Evolutionary conservation across 2,329 filamentous ascomycete genomes (phyloP).

Genomic region (Calycina marina): DNA sequence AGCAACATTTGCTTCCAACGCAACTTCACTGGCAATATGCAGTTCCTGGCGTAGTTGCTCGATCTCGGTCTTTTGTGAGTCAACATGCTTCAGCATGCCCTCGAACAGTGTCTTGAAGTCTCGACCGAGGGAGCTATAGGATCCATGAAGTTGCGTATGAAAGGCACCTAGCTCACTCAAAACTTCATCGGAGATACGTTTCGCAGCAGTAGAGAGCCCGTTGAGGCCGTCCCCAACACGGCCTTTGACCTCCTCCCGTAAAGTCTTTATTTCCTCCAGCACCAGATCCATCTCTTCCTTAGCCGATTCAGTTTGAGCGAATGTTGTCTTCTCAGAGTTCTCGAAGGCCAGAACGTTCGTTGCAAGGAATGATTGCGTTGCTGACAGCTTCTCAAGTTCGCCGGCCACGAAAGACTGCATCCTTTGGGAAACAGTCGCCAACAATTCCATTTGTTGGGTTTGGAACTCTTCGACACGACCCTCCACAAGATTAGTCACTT

Average conservation of each 20-base stretch:
- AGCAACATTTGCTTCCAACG: constrained; percentile 52
- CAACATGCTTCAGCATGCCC: constrained; percentile 59
- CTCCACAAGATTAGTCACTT: constrained; percentile 67
- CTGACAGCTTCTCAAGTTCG: constrained; percentile 57
- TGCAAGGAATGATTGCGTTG: constrained; percentile 56
- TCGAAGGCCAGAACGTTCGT: constrained; percentile 55
- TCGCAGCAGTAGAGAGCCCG: constrained; percentile 68
- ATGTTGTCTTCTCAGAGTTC: constrained; percentile 51
- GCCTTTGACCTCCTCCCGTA: constrained; percentile 76
- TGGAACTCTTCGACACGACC: constrained; percentile 59
- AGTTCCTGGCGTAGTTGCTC: constrained; percentile 60
- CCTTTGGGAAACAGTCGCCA: constrained; percentile 50
- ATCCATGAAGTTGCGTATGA: constrained; percentile 66
- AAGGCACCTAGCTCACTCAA: constrained; percentile 75
- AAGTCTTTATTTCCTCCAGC: constrained; percentile 78
- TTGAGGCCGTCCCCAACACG: constrained; percentile 75
- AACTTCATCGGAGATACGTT: constrained; percentile 80
- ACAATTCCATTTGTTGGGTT: constrained; percentile 54
- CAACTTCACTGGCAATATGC: constrained; percentile 49
- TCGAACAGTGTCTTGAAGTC: constrained; percentile 84
- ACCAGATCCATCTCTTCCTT: constrained; percentile 83
- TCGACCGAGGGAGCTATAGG: constrained; percentile 68
- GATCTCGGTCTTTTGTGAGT: constrained; percentile 62
- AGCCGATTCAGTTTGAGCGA: constrained; percentile 51
- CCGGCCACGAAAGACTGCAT: constrained; percentile 65